phyloP scores from a whole-genome alignment of 2,329 filamentous ascomycete species.

The Sporothrix brasiliensis region DNA sequence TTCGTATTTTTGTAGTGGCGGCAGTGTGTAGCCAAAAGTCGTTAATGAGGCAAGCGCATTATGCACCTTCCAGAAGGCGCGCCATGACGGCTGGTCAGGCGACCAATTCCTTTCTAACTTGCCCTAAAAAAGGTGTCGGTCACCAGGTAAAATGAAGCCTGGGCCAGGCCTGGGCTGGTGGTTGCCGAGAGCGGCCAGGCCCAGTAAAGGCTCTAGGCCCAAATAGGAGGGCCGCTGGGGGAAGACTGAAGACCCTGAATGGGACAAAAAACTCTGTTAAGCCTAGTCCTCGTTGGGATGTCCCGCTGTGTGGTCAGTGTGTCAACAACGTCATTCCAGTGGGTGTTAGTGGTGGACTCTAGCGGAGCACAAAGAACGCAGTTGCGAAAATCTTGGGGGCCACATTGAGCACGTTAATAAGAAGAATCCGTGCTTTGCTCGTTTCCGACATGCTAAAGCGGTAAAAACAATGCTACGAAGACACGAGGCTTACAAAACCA shows the following conservation, averaged over 20 bases:
- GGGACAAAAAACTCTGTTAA: constrained; percentile 9
- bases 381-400: not conserved
- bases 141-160: constrained; percentile 15
- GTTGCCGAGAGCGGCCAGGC: not conserved
- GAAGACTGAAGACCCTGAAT: not conserved
- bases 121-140: constrained; percentile 28
- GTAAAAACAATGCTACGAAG: not conserved
- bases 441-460: not conserved
- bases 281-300: not conserved
- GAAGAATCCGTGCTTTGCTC: not conserved
- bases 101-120: constrained; percentile 22
- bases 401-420: not conserved
- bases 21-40: not conserved
- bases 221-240: not conserved
- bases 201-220: not conserved
- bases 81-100: constrained; percentile 18
- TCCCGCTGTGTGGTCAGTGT: not conserved
- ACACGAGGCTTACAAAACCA: not conserved
- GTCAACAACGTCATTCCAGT: constrained; percentile 1
- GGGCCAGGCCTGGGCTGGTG: constrained; percentile 15
- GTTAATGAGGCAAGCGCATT: constrained; percentile 19
- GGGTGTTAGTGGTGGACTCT: not conserved
- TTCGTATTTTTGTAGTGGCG: constrained; percentile 4
- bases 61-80: not conserved
- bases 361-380: not conserved